These are phyloP conservation scores for Trichoderma citrinoviride DNA, from an alignment of 2,329 filamentous ascomycete genomes.

Conservation along the genomic window DNA sequence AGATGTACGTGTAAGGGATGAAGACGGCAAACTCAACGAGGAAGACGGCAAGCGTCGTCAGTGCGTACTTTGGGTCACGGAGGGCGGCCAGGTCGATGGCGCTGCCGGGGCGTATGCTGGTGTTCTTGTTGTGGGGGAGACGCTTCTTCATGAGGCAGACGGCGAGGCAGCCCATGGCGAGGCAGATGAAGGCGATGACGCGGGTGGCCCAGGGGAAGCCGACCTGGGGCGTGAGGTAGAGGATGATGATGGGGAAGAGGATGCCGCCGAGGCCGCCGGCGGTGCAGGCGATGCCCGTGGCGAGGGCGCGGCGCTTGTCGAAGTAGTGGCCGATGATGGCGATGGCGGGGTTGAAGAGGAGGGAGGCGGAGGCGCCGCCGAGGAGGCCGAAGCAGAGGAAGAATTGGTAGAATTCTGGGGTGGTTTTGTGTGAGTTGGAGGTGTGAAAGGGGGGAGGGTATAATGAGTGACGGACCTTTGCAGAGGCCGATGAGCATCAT, in stretches of 20 bases:
- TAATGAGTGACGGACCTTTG: slow-evolving; percentile 1
- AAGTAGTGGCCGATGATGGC: slow-evolving; percentile 70
- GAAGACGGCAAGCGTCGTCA: slow-evolving; percentile 55
- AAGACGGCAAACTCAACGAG: slow-evolving; percentile 61
- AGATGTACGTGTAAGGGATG: slow-evolving; percentile 67
- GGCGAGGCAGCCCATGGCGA: slow-evolving; percentile 31
- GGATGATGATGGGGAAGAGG: slow-evolving; percentile 42
- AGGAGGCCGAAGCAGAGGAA: slow-evolving; percentile 66
- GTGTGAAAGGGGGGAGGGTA: background rate
- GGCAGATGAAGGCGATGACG: slow-evolving; percentile 32
- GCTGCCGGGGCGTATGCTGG: slow-evolving; percentile 32
- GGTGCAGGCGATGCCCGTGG: slow-evolving; percentile 66
- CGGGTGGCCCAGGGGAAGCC: slow-evolving; percentile 37
- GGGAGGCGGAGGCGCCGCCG: slow-evolving; percentile 62
- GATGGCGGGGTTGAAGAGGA: slow-evolving; percentile 68
- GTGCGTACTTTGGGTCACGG: slow-evolving; percentile 46
- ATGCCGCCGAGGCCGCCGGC: slow-evolving; percentile 62
- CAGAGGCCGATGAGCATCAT: slow-evolving; percentile 55
- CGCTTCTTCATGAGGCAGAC: slow-evolving; percentile 39
- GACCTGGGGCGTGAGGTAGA: slow-evolving; percentile 28
- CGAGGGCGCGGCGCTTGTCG: slow-evolving; percentile 58
- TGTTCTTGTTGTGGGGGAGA: slow-evolving; percentile 45
- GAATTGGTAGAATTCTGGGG: slow-evolving; percentile 64
- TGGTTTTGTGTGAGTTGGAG: background rate
- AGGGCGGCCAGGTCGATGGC: slow-evolving; percentile 53